phyloP scores from a whole-genome alignment of 495 filamentous ascomycete species.

The Trichoderma reesei region DNA sequence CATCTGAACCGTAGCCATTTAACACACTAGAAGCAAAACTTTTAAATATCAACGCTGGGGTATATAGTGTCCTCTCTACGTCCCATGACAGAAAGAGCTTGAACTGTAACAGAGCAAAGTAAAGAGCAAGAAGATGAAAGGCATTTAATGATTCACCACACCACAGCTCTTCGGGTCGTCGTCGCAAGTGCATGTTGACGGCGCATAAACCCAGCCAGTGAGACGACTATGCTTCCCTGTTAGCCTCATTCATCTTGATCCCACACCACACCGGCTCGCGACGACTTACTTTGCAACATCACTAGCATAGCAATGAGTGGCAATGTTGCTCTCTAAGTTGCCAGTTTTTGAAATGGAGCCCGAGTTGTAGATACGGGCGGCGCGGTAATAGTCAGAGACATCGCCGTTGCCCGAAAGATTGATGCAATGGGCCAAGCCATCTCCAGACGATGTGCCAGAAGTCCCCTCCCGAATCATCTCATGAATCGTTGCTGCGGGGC shows the following conservation, averaged over 20 bases:
- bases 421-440: not conserved
- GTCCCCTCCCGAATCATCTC: not conserved
- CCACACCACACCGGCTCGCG: too few species aligned
- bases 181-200: conserved; percentile 8
- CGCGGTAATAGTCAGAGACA: conserved; percentile 19
- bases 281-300: not conserved
- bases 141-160: not conserved
- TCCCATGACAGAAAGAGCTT: not conserved
- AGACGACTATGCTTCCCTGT: not conserved
- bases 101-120: too few species aligned
- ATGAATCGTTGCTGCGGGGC: not conserved
- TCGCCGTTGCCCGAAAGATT: conserved; percentile 11
- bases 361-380: not conserved
- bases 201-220: conserved; percentile 11
- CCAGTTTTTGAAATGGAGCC: conserved; percentile 9
- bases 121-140: too few species aligned
- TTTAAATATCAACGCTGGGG: not conserved
- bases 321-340: conserved; percentile 14
- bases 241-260: not conserved
- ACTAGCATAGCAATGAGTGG: conserved; percentile 35
- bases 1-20: not conserved
- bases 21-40: not conserved
- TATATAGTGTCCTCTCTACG: not conserved
- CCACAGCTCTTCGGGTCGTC: not conserved
- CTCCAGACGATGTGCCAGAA: not conserved